A percentile compares a stretch with the other conserved stretches of the same genome.
Conservation (phyloP, 2,329 filamentous ascomycete species). For the Bipolaris zeicola region DNA sequence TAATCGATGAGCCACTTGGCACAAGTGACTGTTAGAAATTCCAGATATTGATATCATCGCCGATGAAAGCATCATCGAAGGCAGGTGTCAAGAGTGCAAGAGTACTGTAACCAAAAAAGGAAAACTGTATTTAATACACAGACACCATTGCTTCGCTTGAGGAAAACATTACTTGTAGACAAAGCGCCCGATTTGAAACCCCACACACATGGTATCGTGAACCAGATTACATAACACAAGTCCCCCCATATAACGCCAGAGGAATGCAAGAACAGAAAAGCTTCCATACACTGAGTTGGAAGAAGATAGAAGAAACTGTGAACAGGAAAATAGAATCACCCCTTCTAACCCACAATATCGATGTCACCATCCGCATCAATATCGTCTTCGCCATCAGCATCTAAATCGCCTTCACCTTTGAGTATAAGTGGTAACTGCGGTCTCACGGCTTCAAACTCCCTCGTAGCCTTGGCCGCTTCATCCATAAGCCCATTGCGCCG, state of each 20-base stretch:
- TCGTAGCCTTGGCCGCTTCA: slow-evolving; percentile 30
- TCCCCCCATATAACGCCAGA: background rate
- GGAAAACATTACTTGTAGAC: background rate
- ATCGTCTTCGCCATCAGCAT: slow-evolving; percentile 32
- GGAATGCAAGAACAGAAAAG: background rate
- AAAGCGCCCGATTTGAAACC: background rate
- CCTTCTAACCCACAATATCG: background rate
- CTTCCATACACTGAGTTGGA: background rate
- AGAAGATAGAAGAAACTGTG: background rate
- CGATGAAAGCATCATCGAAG: too few relatives aligned
- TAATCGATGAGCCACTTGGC: too few relatives aligned
- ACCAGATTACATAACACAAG: background rate
- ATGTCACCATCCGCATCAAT: background rate
- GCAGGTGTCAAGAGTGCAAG: too few relatives aligned
- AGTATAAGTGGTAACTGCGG: slow-evolving; percentile 32
- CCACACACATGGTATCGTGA: slow-evolving; percentile 1
- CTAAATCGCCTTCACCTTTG: slow-evolving; percentile 22
- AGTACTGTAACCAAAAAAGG: too few relatives aligned
- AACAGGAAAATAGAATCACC: background rate
- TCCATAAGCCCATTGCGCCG: slow-evolving; percentile 33
- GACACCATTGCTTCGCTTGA: too few relatives aligned
- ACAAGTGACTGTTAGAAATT: too few relatives aligned
- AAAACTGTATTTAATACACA: too few relatives aligned
- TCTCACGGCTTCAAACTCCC: slow-evolving; percentile 29
- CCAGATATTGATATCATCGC: too few relatives aligned